Evolutionary conservation across 768 basidiomycete species (phyloP), one percentile per base, ranked within the genome.

Genomic region (Phlebiopsis flavidoalba): DNA sequence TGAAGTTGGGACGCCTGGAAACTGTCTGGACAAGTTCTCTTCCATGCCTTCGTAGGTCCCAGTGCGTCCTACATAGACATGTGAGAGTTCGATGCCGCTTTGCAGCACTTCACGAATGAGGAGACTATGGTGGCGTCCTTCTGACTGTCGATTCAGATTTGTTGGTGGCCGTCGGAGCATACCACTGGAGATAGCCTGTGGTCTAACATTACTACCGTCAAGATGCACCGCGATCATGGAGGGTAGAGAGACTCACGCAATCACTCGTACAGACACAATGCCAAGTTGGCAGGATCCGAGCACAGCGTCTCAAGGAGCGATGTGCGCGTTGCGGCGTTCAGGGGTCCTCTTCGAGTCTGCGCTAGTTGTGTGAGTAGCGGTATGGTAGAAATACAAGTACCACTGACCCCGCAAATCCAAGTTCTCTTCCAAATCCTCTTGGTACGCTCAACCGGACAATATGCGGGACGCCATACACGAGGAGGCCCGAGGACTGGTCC

Each of bases 391-490:
- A 36, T 8, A 35, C 2, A 2, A 53, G 12, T 5, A 31, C 60
- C 3, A 69, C 79, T 46, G 65, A 93, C 96, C 96, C n/a, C 64
- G 93, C 93, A 73, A 99, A 98, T 0, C 96, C 97, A 3, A 98
- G 79, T 12, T 79, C 72, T 79, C 72, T 54, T 93, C 87, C 58
- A 99, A 74, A 14, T 84, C 72, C 2, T 88, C 84, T 64, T 86
- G 79, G 74, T 91, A 98, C 22, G 86, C 78, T 3, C n/a, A n/a
- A 79, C 79, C 2, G 94, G 91, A 67, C 96, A 98, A 69, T 93
- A 98, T 0, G 97, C 95, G 24, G n/a, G n/a, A 96, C 86, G 7
- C 91, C 96, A 68, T 99, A 98, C 0, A 99, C 97, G 61, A 98
- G n/a, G 83, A 0, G 97, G 97, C 1, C 95, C 96, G 0, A 99